Conservation (phyloP, 192 early-diverging fungal species). For the Tieghemiomyces parasiticus region DNA sequence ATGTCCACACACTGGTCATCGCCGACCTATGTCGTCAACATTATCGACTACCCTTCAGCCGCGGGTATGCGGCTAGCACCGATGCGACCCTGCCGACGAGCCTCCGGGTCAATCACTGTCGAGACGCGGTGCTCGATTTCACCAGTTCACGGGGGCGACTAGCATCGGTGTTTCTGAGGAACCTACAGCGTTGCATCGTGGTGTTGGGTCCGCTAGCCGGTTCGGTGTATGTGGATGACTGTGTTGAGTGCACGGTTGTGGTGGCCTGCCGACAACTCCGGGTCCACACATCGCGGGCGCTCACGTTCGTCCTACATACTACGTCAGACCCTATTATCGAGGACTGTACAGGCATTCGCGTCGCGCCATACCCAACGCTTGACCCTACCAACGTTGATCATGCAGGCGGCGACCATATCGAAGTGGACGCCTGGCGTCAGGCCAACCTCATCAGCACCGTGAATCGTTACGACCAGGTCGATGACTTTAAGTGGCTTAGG, state of each 20-base stretch:
- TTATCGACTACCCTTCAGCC: background rate
- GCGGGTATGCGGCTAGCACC: background rate
- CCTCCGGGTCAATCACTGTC: background rate
- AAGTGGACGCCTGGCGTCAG: background rate
- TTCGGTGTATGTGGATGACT: background rate
- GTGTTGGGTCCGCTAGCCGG: background rate
- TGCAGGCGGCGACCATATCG: background rate
- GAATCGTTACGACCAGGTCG: background rate
- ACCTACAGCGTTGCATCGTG: background rate
- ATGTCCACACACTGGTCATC: background rate
- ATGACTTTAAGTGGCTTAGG: slow-evolving; percentile 1
- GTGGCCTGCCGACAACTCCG: background rate
- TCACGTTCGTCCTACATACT: background rate
- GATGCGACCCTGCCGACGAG: background rate
- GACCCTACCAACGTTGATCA: background rate
- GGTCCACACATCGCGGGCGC: background rate
- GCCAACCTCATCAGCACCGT: background rate
- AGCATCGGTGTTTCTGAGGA: background rate
- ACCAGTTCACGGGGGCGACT: background rate
- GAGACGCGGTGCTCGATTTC: background rate
- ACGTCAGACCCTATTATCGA: background rate
- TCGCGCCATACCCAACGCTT: background rate
- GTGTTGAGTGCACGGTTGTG: background rate
- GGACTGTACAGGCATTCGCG: background rate
- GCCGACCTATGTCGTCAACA: background rate